Evolutionary conservation across 129 eudicot genomes (phyloP), one percentile per base, ranked within the genome.

Genomic region (Tanacetum coccineum): DNA sequence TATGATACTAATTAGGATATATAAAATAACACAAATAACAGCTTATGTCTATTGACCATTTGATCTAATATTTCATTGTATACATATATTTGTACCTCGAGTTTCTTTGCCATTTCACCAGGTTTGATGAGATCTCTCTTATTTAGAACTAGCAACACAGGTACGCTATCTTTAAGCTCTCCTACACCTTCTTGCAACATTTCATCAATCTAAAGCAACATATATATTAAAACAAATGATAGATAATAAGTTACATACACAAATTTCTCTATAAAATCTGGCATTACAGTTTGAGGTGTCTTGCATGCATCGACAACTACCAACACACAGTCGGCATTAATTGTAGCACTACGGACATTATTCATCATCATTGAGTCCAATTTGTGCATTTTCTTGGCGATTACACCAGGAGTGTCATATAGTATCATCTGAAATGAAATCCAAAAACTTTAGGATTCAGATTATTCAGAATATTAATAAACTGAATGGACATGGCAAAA

Each of bases 341-440:
- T 70, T 17, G 97, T 81, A 46, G 99, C 99, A 59, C 83, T 94
- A 3, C 90, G 96, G 42, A 94, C 99, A 81, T 94, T 94, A 76
- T 84, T 89, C 97, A 94, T 94, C 99, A 94, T 94, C 99, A 94
- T 94, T 1, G 96, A 66, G 78, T 94, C 96, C 78, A 94, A 81
- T 75, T 82, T 94, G 74, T 89, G 96, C 95, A 94, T 89, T 78
- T 87, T 83, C 80, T 94, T 94, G 82, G 87, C 93, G 50, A 94
- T 94, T 59, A 94, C 97, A 68, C 99, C 99, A 70, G 99, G 99
- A 36, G 99, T 94, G 68, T 94, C 99, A 58, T 86, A 94, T 59
- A 94, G 86, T 76, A 94, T 87, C 85, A 94, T 87, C 99, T 94
- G 83, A 70, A 75, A 72, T 66, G 64, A 72, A 78, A 72, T 25